Percentiles rank a stretch among this genome's conserved stretches.
Evolutionary conservation across 805 yeast genomes (phyloP).

Genomic region (Pichia scutulata): DNA sequence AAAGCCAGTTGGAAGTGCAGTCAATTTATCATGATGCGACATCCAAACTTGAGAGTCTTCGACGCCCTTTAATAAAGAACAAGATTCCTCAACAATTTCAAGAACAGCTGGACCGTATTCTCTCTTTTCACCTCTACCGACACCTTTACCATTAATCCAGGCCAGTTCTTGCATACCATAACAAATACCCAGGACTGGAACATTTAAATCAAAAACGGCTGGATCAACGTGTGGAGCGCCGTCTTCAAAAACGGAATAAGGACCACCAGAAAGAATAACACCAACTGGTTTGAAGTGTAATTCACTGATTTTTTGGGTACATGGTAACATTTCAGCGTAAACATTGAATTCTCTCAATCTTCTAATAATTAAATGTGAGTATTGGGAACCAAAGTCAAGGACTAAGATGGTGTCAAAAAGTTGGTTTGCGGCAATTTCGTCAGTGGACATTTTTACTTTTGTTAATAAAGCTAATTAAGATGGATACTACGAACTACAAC

Average conservation of each 20-base stretch:
- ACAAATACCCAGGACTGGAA: constrained; percentile 95
- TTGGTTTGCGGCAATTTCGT: constrained; percentile 51
- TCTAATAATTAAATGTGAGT: constrained; percentile 93
- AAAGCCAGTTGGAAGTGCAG: constrained; percentile 83
- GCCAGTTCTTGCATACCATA: constrained; percentile 99
- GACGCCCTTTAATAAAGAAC: constrained; percentile 78
- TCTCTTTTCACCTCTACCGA: constrained; percentile 92
- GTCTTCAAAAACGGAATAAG: constrained; percentile 92
- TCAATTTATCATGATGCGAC: constrained; percentile 97
- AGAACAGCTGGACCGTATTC: constrained; percentile 96
- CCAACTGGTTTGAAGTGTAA: constrained; percentile 94
- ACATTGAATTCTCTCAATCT: constrained; percentile 96
- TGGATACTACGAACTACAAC: not conserved
- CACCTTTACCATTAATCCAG: constrained; percentile 93
- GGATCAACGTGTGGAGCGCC: constrained; percentile 98
- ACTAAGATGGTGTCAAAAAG: constrained; percentile 96
- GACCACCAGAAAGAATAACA: constrained; percentile 93
- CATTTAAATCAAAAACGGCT: constrained; percentile 80
- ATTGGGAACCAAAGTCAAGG: constrained; percentile 97
- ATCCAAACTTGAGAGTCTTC: constrained; percentile 97
- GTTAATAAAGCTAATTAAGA: not conserved
- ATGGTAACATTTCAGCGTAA: constrained; percentile 98
- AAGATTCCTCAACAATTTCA: constrained; percentile 63
- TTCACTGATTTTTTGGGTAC: constrained; percentile 94
- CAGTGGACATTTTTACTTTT: constrained; percentile 12